These are phyloP conservation scores for Theobroma cacao DNA, from an alignment of 345 rosid species.

Conservation along the genomic window DNA sequence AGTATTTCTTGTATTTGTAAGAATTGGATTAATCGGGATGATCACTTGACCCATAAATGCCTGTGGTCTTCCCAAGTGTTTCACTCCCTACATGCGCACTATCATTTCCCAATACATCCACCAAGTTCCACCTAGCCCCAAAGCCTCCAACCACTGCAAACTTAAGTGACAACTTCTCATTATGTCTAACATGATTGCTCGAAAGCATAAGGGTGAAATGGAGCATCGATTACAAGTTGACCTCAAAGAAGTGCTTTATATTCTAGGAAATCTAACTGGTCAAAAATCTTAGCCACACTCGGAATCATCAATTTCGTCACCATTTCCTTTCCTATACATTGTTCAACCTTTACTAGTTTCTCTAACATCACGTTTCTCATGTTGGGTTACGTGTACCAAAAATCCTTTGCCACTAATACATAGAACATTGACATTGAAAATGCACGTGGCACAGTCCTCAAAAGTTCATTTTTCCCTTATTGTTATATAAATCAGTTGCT, in stretches of 20 bases:
- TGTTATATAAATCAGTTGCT: too few species aligned
- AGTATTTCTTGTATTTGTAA: too few species aligned
- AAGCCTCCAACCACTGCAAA: background rate
- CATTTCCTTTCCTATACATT: background rate
- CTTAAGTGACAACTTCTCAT: background rate
- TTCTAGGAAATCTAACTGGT: background rate
- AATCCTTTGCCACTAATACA: too few species aligned
- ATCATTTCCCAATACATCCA: background rate
- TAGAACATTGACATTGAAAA: background rate
- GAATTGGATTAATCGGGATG: background rate
- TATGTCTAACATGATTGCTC: background rate
- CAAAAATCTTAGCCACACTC: background rate
- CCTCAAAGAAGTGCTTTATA: background rate
- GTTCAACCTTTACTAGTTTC: background rate
- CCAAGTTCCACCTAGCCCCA: background rate
- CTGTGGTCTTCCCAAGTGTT: background rate
- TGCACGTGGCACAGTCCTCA: background rate
- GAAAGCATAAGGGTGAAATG: background rate
- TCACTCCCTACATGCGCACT: background rate
- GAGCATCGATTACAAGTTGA: background rate
- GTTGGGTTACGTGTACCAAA: background rate
- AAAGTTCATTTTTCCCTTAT: background rate
- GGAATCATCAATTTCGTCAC: background rate
- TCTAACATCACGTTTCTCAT: background rate
- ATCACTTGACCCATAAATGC: background rate